phyloP scores from a whole-genome alignment of 2,329 filamentous ascomycete species.

The Didymella exigua region DNA sequence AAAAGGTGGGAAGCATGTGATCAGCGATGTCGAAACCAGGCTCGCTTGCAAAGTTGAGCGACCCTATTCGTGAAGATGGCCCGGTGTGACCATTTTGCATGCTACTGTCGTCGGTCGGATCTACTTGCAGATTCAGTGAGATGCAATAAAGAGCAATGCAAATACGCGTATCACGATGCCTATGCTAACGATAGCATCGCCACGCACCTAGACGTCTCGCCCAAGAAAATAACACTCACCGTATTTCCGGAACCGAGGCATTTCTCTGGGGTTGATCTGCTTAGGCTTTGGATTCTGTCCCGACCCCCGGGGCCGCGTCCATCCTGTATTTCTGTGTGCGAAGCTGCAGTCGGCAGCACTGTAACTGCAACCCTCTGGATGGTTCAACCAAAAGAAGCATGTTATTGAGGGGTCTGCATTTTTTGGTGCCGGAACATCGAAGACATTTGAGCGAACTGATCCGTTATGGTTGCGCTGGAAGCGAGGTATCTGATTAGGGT shows the following conservation, averaged over 20 bases:
- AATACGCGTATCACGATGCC: background rate
- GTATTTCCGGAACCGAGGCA: background rate
- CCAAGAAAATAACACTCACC: background rate
- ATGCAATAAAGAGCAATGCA: background rate
- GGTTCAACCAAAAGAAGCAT: background rate
- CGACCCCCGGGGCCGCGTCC: background rate
- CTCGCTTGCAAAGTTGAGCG: background rate
- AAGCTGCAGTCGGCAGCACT: background rate
- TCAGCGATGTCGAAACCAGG: background rate
- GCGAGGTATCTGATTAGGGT: slow-evolving; percentile 1
- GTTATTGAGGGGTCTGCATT: background rate
- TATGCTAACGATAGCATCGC: background rate
- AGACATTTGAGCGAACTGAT: background rate
- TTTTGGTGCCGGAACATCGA: background rate
- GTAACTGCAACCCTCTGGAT: background rate
- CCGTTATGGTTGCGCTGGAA: background rate
- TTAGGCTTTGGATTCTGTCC: background rate
- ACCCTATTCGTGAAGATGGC: background rate
- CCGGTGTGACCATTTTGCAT: background rate
- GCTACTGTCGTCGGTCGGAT: background rate
- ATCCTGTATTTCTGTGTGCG: slow-evolving; percentile 10
- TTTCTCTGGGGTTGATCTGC: background rate
- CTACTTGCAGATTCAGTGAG: background rate
- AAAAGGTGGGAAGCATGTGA: background rate
- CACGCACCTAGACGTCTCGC: background rate